Evolutionary conservation across 768 basidiomycete genomes (phyloP), one percentile per base, ranked within the genome.

Genomic region (Tulasnella sp.): DNA sequence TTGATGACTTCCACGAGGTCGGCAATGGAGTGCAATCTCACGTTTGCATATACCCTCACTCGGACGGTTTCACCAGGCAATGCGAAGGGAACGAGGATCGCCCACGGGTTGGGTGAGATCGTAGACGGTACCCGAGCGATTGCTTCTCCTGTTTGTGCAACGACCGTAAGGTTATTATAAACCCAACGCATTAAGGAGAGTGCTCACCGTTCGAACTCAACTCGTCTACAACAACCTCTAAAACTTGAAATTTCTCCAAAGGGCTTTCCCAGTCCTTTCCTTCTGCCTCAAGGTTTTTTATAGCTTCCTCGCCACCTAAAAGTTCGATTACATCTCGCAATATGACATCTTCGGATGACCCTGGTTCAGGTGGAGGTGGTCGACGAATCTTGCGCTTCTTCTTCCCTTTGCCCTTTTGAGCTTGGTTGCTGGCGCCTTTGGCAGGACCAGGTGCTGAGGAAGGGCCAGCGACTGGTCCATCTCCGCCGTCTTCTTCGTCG

Each of bases 51-150:
- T 1, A 98, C 87, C 74, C 89, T 87, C 2, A 89, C 92, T 40
- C 89, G 88, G 51, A 97, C 88, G 26, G 85, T 89, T 83, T 99
- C 97, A 11, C 91, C 91, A 0, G 95, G 94, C 11, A 99, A 87
- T 1, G 91, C 88, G 80, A 96, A 93, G 0, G 97, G 97, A 0
- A 92, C 89, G 44, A 94, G 86, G 46, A 98, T 86, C 0, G 91
- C 91, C 94, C 97, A 98, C 32, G 91, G 88, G 0, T 87, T 57
- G 1, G 74, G 7, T 20, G 74, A 87, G 75, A 83, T 84, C 5
- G 87, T 83, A 0, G 84, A 83, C 13, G 87, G 86, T 5, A 88
- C 86, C 15, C 89, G 81, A 0, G 90, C 92, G 18, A 95, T 85
- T 0, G 90, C 91, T 80, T 91, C 90, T 73, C 92, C 93, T 93